phyloP scores from a whole-genome alignment of 1,284 basidiomycete species.

The Pisolithus thermaeus region DNA sequence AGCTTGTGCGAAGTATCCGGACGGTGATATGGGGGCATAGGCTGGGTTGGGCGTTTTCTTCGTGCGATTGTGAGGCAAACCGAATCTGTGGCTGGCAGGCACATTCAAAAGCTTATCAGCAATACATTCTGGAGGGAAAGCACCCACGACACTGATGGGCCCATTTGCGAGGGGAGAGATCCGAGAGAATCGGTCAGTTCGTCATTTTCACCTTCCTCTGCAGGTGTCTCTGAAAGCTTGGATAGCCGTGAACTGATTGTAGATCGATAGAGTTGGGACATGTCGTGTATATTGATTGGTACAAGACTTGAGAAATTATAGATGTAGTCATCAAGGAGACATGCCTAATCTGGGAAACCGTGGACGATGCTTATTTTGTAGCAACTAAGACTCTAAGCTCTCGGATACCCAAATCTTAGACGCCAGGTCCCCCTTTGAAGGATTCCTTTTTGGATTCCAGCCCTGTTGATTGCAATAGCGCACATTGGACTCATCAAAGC shows the following conservation, averaged over 20 bases:
- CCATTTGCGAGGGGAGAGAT: conserved; percentile 50
- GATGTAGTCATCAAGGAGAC: background rate
- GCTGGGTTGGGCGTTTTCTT: conserved; percentile 47
- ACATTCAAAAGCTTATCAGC: background rate
- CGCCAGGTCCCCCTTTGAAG: no score
- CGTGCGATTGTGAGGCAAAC: conserved; percentile 9
- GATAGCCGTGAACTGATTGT: conserved; percentile 62
- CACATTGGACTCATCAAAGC: no score
- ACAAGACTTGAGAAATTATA: background rate
- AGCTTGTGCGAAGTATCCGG: conserved; percentile 71
- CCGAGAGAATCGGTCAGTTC: conserved; percentile 59
- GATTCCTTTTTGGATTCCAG: no score
- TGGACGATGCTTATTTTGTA: background rate
- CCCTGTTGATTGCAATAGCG: no score
- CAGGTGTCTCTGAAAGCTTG: conserved; percentile 54
- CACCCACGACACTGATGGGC: conserved; percentile 54
- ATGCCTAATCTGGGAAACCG: background rate
- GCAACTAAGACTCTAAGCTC: background rate
- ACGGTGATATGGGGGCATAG: conserved; percentile 70
- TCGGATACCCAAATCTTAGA: no score
- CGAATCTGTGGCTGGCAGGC: conserved; percentile 8
- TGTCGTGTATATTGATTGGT: conserved; percentile 22
- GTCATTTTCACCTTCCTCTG: conserved; percentile 39
- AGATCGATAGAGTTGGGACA: conserved; percentile 68
- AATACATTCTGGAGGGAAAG: background rate